Conservation (phyloP, 2,329 filamentous ascomycete genomes). For the Pseudopyrenochaeta lycopersici region DNA sequence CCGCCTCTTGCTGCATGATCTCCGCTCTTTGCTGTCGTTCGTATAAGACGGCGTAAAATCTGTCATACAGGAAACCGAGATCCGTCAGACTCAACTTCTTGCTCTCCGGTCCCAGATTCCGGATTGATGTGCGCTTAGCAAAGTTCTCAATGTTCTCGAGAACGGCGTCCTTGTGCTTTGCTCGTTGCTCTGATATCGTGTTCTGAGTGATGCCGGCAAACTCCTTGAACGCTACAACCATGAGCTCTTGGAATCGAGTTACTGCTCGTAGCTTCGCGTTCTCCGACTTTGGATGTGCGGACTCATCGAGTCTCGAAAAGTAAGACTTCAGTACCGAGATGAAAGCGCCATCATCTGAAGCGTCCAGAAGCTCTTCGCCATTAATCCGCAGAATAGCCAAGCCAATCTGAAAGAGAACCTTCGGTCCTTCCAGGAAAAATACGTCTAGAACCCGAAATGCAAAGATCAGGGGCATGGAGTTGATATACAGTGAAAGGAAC, state of each 20-base stretch:
- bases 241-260: constrained; percentile 95
- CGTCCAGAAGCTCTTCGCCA: constrained; percentile 92
- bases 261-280: constrained; percentile 94
- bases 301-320: constrained; percentile 92
- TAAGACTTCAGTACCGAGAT: constrained; percentile 96
- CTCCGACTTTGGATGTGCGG: constrained; percentile 92
- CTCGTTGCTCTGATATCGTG: constrained; percentile 86
- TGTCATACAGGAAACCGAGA: constrained; percentile 88
- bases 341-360: constrained; percentile 92
- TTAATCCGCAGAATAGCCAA: constrained; percentile 97
- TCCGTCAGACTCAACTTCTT: constrained; percentile 88
- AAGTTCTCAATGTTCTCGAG: constrained; percentile 97
- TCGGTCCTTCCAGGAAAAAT: constrained; percentile 97
- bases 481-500: constrained; percentile 98
- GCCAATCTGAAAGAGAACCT: constrained; percentile 96
- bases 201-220: constrained; percentile 95
- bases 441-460: constrained; percentile 96
- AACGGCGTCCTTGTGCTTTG: constrained; percentile 93
- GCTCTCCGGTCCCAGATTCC: constrained; percentile 94
- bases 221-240: constrained; percentile 99
- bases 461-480: constrained; percentile 98
- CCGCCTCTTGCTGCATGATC: constrained; percentile 70
- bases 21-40: constrained; percentile 86
- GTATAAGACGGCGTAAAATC: constrained; percentile 91
- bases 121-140: constrained; percentile 93